Evolutionary conservation across 441 rosid genomes (phyloP).

Genomic region (Eruca vesicaria): DNA sequence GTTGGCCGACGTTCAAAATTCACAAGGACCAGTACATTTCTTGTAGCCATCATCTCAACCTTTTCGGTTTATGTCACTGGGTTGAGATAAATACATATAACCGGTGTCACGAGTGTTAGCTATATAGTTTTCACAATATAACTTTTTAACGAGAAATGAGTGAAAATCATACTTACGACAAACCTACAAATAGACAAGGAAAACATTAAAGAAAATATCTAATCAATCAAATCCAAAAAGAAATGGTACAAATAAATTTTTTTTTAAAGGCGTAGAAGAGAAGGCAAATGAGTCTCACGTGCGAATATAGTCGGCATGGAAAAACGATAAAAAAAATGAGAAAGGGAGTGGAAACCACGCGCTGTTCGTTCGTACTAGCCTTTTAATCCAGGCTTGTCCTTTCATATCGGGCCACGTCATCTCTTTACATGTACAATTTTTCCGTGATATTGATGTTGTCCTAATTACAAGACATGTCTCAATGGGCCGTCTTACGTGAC

Average conservation of each 20-base stretch:
- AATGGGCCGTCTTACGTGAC: slow-evolving; percentile 11
- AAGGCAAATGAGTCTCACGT: slow-evolving; percentile 26
- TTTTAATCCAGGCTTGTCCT: slow-evolving; percentile 16
- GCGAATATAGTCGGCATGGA: slow-evolving; percentile 30
- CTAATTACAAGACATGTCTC: slow-evolving; percentile 5
- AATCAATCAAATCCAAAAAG: slow-evolving; percentile 8
- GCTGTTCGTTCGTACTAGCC: background rate
- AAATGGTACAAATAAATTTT: background rate
- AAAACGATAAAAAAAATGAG: slow-evolving; percentile 14
- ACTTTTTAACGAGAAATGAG: background rate
- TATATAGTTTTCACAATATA: background rate
- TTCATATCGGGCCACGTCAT: slow-evolving; percentile 14
- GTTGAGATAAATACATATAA: background rate
- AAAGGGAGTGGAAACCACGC: slow-evolving; percentile 17
- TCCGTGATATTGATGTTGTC: background rate
- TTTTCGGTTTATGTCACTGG: slow-evolving; percentile 12
- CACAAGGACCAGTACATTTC: slow-evolving; percentile 18
- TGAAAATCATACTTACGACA: background rate
- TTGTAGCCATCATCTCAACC: slow-evolving; percentile 12
- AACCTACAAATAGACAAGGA: background rate
- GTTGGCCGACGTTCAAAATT: slow-evolving; percentile 2
- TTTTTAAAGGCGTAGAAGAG: background rate
- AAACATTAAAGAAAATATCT: background rate
- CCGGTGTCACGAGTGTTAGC: slow-evolving; percentile 26
- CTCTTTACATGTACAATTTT: slow-evolving; percentile 14